Conservation (phyloP, 805 yeast species). For the Ogataea allantospora region DNA sequence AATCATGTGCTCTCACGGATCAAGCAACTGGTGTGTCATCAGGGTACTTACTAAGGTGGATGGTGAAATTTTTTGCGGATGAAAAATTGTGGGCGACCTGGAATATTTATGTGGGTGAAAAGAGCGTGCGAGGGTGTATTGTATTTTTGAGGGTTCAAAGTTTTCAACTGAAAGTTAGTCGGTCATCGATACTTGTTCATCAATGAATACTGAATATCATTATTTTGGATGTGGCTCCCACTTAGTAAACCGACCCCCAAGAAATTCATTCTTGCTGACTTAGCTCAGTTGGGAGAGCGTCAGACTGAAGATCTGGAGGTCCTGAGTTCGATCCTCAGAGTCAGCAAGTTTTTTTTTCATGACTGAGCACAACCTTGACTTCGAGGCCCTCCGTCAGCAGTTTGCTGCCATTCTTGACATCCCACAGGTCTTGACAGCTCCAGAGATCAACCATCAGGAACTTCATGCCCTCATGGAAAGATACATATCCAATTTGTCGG, state of each 20-base stretch:
- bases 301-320: conserved; percentile 26
- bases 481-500: conserved; percentile 47
- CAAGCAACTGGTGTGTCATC: conserved; percentile 22
- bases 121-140: too few relatives aligned
- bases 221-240: neutral
- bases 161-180: too few relatives aligned
- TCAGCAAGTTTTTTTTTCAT: conserved; percentile 16
- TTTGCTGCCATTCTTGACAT: conserved; percentile 2
- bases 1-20: conserved; percentile 26
- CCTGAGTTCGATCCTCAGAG: conserved; percentile 26
- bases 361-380: conserved; percentile 4
- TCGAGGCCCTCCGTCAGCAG: neutral
- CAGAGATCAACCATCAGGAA: conserved; percentile 51
- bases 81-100: too few relatives aligned
- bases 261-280: conserved; percentile 14
- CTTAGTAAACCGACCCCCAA: neutral
- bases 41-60: conserved; percentile 10
- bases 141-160: too few relatives aligned
- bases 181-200: too few relatives aligned
- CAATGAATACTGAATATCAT: too few relatives aligned
- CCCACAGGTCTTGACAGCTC: conserved; percentile 21
- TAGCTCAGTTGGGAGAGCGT: conserved; percentile 28
- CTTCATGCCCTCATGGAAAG: conserved; percentile 45
- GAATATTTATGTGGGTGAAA: neutral
- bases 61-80: conserved; percentile 1